A percentile compares a stretch with the other conserved stretches of the same genome.
Conservation (phyloP, 805 yeast genomes). For the Candida saitoana region DNA sequence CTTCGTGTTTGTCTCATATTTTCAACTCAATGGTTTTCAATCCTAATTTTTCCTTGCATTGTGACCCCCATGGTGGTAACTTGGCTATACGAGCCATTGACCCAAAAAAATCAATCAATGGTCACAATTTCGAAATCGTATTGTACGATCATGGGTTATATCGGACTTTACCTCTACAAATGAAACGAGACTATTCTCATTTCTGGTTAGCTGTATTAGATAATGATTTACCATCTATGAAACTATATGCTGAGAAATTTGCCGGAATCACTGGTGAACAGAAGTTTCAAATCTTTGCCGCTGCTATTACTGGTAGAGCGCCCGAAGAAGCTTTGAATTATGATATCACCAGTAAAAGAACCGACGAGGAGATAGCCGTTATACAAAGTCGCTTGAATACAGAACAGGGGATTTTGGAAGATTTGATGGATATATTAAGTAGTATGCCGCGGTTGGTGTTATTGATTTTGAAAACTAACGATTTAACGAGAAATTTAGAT, state of each 20-base stretch:
- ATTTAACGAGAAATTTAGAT: slow-evolving; percentile 83
- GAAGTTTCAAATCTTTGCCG: slow-evolving; percentile 74
- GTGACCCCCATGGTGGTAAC: slow-evolving; percentile 98
- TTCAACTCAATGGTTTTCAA: slow-evolving; percentile 95
- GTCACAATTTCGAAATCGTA: slow-evolving; percentile 84
- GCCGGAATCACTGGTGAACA: slow-evolving; percentile 76
- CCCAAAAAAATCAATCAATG: slow-evolving; percentile 17
- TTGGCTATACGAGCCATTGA: slow-evolving; percentile 62
- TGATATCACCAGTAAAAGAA: slow-evolving; percentile 51
- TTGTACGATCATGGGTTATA: slow-evolving; percentile 94
- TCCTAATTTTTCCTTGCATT: slow-evolving; percentile 86
- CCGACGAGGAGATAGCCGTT: slow-evolving; percentile 56
- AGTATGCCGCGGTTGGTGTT: slow-evolving; percentile 82
- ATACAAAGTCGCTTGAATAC: slow-evolving; percentile 61
- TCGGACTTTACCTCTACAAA: slow-evolving; percentile 70
- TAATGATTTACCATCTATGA: slow-evolving; percentile 62
- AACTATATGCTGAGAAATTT: slow-evolving; percentile 66
- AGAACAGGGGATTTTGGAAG: slow-evolving; percentile 62
- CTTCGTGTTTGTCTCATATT: slow-evolving; percentile 80
- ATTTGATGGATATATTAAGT: slow-evolving; percentile 74
- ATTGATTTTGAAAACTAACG: slow-evolving; percentile 88
- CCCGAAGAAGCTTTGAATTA: slow-evolving; percentile 68
- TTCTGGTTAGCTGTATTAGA: slow-evolving; percentile 90
- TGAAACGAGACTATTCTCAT: slow-evolving; percentile 79
- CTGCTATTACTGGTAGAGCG: slow-evolving; percentile 94